Conservation (phyloP, 768 basidiomycete genomes). For the Serendipita sp. region DNA sequence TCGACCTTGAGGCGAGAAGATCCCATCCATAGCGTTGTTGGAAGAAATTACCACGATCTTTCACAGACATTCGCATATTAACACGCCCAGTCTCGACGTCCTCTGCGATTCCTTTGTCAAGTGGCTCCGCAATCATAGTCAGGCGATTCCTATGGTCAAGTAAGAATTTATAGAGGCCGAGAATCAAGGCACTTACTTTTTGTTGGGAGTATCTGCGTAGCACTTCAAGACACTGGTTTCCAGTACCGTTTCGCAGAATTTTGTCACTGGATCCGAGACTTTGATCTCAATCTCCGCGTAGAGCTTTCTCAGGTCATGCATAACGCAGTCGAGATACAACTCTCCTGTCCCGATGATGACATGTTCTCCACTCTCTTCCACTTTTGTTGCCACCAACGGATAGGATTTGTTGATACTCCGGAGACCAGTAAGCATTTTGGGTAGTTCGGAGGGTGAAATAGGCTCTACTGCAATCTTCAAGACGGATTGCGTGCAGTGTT, state of each 20-base stretch:
- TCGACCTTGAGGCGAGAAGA: constrained; percentile 86
- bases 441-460: constrained; percentile 90
- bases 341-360: constrained; percentile 95
- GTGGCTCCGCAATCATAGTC: constrained; percentile 97
- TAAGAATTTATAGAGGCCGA: not conserved
- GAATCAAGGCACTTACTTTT: constrained; percentile 50
- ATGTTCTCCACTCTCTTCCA: constrained; percentile 97
- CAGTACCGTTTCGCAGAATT: constrained; percentile 94
- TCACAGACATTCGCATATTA: constrained; percentile 86
- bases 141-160: constrained; percentile 63
- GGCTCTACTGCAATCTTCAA: constrained; percentile 98
- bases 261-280: constrained; percentile 96
- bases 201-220: constrained; percentile 98
- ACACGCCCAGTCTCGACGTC: constrained; percentile 90
- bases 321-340: constrained; percentile 86
- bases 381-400: constrained; percentile 84
- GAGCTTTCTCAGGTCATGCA: constrained; percentile 84
- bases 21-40: constrained; percentile 98
- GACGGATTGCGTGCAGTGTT: constrained; percentile 92
- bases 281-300: constrained; percentile 99
- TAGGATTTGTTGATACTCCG: constrained; percentile 97
- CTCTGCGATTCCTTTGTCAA: constrained; percentile 89
- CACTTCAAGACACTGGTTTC: constrained; percentile 97
- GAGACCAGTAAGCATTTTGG: constrained; percentile 95
- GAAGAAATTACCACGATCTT: constrained; percentile 91